phyloP scores from a whole-genome alignment of 2,329 filamentous ascomycete species.

The Xylariaceae sp. region DNA sequence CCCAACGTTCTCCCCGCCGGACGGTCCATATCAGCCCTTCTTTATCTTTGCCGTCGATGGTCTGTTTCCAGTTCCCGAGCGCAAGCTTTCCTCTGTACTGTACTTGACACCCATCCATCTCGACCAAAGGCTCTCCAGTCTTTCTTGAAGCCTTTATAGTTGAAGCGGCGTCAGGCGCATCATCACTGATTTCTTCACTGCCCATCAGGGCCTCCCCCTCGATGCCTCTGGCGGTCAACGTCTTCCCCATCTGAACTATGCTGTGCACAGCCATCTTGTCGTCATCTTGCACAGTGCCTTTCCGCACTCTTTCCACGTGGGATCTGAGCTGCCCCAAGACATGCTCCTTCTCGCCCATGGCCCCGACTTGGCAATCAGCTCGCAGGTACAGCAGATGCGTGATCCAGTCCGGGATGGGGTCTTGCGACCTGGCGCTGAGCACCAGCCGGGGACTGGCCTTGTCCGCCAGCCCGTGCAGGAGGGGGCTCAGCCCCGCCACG shows the following conservation, averaged over 20 bases:
- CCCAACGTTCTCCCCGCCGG: conserved; percentile 78
- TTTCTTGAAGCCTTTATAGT: conserved; percentile 6
- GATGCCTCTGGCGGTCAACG: conserved; percentile 33
- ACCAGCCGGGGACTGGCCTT: conserved; percentile 64
- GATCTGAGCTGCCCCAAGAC: conserved; percentile 49
- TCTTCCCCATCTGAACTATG: conserved; percentile 42
- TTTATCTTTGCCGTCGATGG: conserved; percentile 38
- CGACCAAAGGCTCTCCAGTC: conserved; percentile 64
- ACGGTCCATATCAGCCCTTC: conserved; percentile 77
- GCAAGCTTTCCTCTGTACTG: conserved; percentile 71
- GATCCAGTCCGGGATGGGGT: conserved; percentile 83
- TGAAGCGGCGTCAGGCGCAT: too few relatives aligned
- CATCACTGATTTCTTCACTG: conserved; percentile 12
- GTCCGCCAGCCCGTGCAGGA: conserved; percentile 62
- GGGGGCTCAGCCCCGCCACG: conserved; percentile 58
- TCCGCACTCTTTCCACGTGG: conserved; percentile 40
- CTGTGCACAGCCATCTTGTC: conserved; percentile 39
- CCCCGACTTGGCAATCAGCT: conserved; percentile 55
- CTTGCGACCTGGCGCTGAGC: conserved; percentile 74
- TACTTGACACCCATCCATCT: conserved; percentile 81
- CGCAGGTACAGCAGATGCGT: conserved; percentile 72
- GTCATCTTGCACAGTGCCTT: conserved; percentile 37
- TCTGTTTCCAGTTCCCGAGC: conserved; percentile 71
- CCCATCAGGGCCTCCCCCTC: conserved; percentile 29
- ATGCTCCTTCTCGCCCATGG: conserved; percentile 56